Base-by-base conservation (phyloP, 2,329 filamentous ascomycete genomes). In the Pezicula neosporulosa region DNA sequence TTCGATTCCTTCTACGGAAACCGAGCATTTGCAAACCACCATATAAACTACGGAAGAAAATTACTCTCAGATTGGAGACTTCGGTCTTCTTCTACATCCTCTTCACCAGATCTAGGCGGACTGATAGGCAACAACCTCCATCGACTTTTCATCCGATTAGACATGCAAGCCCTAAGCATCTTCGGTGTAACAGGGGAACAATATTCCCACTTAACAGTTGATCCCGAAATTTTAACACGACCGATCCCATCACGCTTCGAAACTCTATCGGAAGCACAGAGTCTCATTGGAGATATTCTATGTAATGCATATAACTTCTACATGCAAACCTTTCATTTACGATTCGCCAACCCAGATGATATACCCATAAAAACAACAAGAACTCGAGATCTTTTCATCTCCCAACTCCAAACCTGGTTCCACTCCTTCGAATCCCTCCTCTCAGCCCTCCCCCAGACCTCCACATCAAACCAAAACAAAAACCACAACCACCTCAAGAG, bases 131-230 rank as follows among this genome's bases (percentile, higher is more conserved):
- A 80, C 47, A 80, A 83, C 56, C 71, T 85, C n/a, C 71, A 79
- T 8, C 75, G 77, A 46, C 81, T 84, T 70, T 83, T 85, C 58
- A 82, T 77, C 2, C 74, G 80, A 4, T 69, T 85, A 1, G 81
- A 81, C 6, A 80, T 84, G 39, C 81, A 60, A 46, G 54, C 55
- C 6, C 39, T 59, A 8, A 53, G 38, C 13, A 44, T 52, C 13
- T 56, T 55, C 37, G 58, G 60, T 9, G 24, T 24, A 24, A 47
- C 54, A 35, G 49, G 83, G 61, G 81, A 81, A 42, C 83, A 83
- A 59, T 82, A 80, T 0, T 83, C 84, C 56, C 81, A 83, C 59
- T 78, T 84, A 77, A 80, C 80, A 37, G 83, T 84, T 57, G 80
- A 84, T 59, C 83, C 83, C 50, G 79, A 79, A 1, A 72, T 80